Conservation (phyloP, 1,284 basidiomycete genomes). For the Microbotryum lychnidis-dioicae region DNA sequence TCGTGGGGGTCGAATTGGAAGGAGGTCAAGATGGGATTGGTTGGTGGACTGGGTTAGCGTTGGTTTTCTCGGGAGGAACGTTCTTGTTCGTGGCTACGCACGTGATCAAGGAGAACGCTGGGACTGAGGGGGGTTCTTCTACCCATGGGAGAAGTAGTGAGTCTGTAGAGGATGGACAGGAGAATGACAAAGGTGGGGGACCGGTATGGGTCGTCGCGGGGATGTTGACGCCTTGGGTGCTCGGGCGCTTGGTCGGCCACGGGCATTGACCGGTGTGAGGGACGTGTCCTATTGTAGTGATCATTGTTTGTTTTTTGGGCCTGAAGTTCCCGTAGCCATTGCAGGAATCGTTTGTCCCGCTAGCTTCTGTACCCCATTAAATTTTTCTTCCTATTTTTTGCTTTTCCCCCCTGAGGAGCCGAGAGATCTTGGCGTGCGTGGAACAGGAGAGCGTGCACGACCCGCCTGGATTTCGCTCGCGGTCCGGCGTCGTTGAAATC, state of each 20-base stretch:
- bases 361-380: no score
- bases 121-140: not conserved
- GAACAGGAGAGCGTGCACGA: no score
- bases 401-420: no score
- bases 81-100: constrained; percentile 44
- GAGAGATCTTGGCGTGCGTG: no score
- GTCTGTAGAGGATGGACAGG: not conserved
- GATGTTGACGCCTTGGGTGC: constrained; percentile 22
- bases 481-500: no score
- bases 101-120: constrained; percentile 33
- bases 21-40: constrained; percentile 1
- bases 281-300: not conserved
- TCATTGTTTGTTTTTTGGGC: not conserved
- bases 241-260: constrained; percentile 19
- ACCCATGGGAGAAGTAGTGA: not conserved
- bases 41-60: constrained; percentile 39
- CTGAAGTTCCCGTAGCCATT: no score
- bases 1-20: constrained; percentile 1
- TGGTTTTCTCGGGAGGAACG: constrained; percentile 42
- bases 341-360: no score
- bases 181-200: not conserved
- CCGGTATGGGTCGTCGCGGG: constrained; percentile 15
- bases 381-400: no score
- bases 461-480: no score
- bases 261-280: constrained; percentile 8